Percentiles rank a stretch among this genome's conserved stretches.
Conservation (phyloP, 305 asterid species). For the Solanum hybrid region DNA sequence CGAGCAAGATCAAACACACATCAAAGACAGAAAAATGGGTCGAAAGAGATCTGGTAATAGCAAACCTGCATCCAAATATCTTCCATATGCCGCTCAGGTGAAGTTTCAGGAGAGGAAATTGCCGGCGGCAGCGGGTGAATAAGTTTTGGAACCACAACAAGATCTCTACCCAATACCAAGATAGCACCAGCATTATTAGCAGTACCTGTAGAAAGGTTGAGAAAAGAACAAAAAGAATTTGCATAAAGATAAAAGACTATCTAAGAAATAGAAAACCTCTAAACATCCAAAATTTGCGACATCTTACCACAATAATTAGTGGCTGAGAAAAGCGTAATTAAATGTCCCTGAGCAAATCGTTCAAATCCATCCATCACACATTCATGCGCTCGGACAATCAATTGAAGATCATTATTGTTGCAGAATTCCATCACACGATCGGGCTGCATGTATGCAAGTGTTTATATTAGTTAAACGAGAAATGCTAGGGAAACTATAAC, state of each 20-base stretch:
- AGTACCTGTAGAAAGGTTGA: conserved; percentile 47
- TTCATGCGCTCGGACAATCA: conserved; percentile 97
- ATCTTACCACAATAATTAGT: conserved; percentile 95
- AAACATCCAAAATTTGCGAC: neutral
- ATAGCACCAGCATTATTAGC: conserved; percentile 99
- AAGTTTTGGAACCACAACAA: conserved; percentile 96
- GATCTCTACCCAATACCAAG: conserved; percentile 98
- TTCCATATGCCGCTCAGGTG: conserved; percentile 86
- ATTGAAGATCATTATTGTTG: conserved; percentile 90
- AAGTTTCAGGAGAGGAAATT: conserved; percentile 82
- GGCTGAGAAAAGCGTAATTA: conserved; percentile 94
- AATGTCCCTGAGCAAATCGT: conserved; percentile 98
- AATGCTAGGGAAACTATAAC: neutral
- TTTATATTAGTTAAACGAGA: neutral
- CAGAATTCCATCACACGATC: conserved; percentile 99
- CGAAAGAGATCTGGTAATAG: neutral
- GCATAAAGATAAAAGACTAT: neutral
- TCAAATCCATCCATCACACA: conserved; percentile 99
- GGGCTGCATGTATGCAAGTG: conserved; percentile 47
- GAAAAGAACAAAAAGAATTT: neutral
- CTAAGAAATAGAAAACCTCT: neutral
- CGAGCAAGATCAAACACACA: conserved; percentile 2
- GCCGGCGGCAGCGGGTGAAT: conserved; percentile 99
- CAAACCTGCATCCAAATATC: conserved; percentile 99
- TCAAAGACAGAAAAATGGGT: neutral